These are phyloP conservation scores for Celoporthe dispersa DNA, from an alignment of 2,329 filamentous ascomycete species.

Conservation along the genomic window DNA sequence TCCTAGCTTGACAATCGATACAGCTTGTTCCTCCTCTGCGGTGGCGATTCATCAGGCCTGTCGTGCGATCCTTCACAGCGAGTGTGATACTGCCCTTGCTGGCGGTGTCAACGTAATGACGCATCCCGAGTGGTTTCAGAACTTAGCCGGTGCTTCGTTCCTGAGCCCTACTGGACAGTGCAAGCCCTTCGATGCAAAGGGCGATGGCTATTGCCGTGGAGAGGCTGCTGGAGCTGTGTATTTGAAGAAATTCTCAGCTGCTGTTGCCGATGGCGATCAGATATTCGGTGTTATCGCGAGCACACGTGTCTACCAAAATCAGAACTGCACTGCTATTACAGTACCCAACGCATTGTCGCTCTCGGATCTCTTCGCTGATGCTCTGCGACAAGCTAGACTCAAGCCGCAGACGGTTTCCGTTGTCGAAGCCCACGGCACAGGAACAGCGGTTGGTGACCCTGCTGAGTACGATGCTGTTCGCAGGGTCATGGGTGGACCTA, in stretches of 20 bases:
- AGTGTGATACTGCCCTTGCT: slow-evolving; percentile 36
- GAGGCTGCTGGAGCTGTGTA: slow-evolving; percentile 51
- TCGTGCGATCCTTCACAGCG: slow-evolving; percentile 35
- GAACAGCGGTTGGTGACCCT: slow-evolving; percentile 47
- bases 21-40: slow-evolving; percentile 43
- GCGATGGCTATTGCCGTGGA: slow-evolving; percentile 55
- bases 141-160: slow-evolving; percentile 38
- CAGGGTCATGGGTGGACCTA: slow-evolving; percentile 36
- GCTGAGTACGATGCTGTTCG: slow-evolving; percentile 39
- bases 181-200: slow-evolving; percentile 38
- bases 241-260: slow-evolving; percentile 51
- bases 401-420: slow-evolving; percentile 35
- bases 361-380: slow-evolving; percentile 35
- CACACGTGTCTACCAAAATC: slow-evolving; percentile 47
- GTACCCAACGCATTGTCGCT: slow-evolving; percentile 36
- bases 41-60: slow-evolving; percentile 44
- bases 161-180: slow-evolving; percentile 38
- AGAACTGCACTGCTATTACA: slow-evolving; percentile 38
- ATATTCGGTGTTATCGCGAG: slow-evolving; percentile 45
- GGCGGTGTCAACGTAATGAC: slow-evolving; percentile 37
- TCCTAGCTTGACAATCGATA: slow-evolving; percentile 41
- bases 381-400: slow-evolving; percentile 27
- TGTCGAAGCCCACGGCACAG: slow-evolving; percentile 49
- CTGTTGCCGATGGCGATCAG: slow-evolving; percentile 50
- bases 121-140: slow-evolving; percentile 32